Base-by-base conservation (phyloP, 2,329 filamentous ascomycete genomes). In the Alternaria viburni region DNA sequence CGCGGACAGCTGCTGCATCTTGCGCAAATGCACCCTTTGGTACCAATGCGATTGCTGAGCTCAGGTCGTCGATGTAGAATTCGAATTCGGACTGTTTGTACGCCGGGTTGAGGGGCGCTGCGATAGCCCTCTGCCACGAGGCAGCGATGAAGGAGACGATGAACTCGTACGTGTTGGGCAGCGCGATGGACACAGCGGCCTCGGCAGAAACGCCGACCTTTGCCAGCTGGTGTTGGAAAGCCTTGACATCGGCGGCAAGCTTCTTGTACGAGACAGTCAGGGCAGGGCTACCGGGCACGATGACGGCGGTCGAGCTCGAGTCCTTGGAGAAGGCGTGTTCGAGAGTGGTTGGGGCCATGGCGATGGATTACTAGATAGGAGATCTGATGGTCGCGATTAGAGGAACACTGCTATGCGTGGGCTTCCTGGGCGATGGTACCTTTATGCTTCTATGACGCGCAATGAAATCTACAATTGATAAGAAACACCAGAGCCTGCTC, bases 51-150 rank as follows among this genome's bases (percentile, higher is more conserved):
- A 96, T 83, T 32, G 90, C 90, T 6, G 93, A 95, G 76, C 90
- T 92, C 71, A 96, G 85, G 77, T 97, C 93, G 68, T 93, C 90
- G 74, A 97, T 95, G 81, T 96, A 96, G 81, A 96, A 96, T 79
- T 96, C 93, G 78, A 95, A 96, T 80, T 96, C 93, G 61, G 90
- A 90, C 81, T 96, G 92, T 83, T 94, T 96, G 84, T 96, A 96
- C 47, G 90, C 90, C 44, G 93, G 89, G 80, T 97, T 96, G 69
- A 97, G 83, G n/a, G 93, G 93, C 4, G 93, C 93, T 8, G 93
- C 93, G 70, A 96, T 90, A 28, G 86, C 91, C 73, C 93, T 87
- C 83, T 96, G 93, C 88, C 90, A 93, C n/a, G 92, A 88, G 17
- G 89, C 87, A n/a, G 92, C 93, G 47, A 96, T 86, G 81, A 96